Percentiles rank a stretch among this genome's conserved stretches.
phyloP scores from a whole-genome alignment of 768 basidiomycete species.

The Sarcomyxa edulis region DNA sequence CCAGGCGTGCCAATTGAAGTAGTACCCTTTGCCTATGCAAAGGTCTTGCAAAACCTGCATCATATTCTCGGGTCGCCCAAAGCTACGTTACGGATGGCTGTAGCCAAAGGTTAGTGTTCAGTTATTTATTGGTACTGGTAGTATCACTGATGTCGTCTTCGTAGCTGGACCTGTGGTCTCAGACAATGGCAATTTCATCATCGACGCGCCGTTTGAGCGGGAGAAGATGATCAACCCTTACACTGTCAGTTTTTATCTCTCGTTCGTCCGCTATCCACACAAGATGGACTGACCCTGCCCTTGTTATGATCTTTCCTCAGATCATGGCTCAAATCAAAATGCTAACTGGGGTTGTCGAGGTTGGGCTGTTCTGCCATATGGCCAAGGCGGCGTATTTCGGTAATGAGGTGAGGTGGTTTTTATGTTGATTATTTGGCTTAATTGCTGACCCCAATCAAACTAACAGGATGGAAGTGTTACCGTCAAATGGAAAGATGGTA shows the following conservation, averaged over 20 bases:
- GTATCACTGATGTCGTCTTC: neutral
- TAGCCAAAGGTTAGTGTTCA: conserved; percentile 50
- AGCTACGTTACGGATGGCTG: conserved; percentile 88
- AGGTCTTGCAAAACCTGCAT: conserved; percentile 71
- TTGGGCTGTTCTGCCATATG: conserved; percentile 93
- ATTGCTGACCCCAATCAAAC: neutral
- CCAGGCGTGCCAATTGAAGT: conserved; percentile 96
- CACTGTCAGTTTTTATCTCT: conserved; percentile 32
- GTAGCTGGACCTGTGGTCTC: conserved; percentile 91
- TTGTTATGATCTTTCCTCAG: conserved; percentile 31
- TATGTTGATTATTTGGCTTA: conserved; percentile 1
- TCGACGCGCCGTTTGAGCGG: conserved; percentile 87
- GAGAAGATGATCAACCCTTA: conserved; percentile 65
- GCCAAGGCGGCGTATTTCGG: conserved; percentile 97
- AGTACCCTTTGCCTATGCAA: conserved; percentile 92
- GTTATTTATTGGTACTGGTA: neutral
- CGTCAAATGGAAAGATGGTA: conserved; percentile 50
- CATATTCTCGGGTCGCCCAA: conserved; percentile 56
- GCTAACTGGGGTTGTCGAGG: conserved; percentile 97
- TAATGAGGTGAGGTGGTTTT: conserved; percentile 69
- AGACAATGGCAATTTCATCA: conserved; percentile 97
- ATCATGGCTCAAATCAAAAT: conserved; percentile 81
- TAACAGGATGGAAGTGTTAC: conserved; percentile 69
- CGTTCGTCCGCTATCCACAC: neutral
- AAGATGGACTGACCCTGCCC: conserved; percentile 1